These are phyloP conservation scores for Trapa bicornis DNA, from an alignment of 345 rosid species.

Conservation along the genomic window DNA sequence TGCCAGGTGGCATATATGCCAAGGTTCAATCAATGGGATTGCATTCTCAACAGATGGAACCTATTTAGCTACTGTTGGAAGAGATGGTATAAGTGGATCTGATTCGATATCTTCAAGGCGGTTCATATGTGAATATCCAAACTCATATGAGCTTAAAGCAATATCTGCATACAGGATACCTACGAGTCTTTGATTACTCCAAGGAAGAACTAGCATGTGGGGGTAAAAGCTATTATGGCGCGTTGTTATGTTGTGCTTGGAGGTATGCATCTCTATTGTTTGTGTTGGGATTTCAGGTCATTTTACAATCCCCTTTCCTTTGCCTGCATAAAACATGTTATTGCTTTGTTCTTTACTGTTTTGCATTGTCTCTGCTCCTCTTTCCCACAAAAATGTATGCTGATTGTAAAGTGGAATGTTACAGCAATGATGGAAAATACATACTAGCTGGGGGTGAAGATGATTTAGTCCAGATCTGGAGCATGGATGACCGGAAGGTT, in stretches of 20 bases:
- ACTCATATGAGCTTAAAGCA: conserved; percentile 6
- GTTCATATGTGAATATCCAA: conserved; percentile 1
- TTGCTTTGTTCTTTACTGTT: neutral
- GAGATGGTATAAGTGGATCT: conserved; percentile 62
- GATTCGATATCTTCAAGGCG: neutral
- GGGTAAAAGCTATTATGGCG: conserved; percentile 76
- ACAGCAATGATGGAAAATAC: conserved; percentile 94
- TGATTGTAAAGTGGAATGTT: conserved; percentile 5
- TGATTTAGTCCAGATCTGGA: conserved; percentile 98
- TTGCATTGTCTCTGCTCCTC: neutral
- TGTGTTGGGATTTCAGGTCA: neutral
- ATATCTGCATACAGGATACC: conserved; percentile 48
- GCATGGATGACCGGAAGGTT: conserved; percentile 96
- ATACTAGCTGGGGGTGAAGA: conserved; percentile 98
- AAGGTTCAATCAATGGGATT: conserved; percentile 82
- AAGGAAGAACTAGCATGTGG: conserved; percentile 49
- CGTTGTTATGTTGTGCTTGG: conserved; percentile 70
- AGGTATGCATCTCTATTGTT: conserved; percentile 22
- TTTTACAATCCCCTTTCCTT: neutral
- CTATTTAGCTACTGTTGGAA: conserved; percentile 90
- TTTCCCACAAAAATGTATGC: conserved; percentile 1
- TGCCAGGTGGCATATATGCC: conserved; percentile 97
- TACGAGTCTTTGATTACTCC: conserved; percentile 82
- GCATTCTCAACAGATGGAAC: conserved; percentile 78
- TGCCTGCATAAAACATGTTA: neutral